Percentiles rank a stretch among this genome's conserved stretches.
Evolutionary conservation across 1,284 basidiomycete genomes (phyloP).

Genomic region (Cystobasidium sp.): DNA sequence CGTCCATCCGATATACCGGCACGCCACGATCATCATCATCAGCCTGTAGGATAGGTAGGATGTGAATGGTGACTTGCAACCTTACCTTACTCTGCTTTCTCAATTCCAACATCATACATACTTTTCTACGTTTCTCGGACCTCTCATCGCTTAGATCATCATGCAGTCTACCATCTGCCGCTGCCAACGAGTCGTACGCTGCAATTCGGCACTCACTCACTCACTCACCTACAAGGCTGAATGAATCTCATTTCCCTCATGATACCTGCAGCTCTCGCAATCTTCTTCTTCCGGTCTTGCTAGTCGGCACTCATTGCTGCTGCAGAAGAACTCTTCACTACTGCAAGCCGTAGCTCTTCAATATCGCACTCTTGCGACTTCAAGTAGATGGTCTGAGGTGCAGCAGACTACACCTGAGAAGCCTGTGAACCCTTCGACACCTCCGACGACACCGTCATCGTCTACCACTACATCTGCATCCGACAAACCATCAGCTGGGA

Average conservation of each 20-base stretch:
- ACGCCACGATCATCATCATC: constrained; percentile 10
- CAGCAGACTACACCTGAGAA: neutral
- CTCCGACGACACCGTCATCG: constrained; percentile 8
- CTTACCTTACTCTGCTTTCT: neutral
- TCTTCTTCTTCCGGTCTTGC: neutral
- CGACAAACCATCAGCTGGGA: constrained; percentile 6
- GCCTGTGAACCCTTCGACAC: neutral
- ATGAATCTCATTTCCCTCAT: too few species aligned
- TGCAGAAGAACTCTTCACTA: too few species aligned
- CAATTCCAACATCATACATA: neutral
- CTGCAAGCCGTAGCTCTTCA: constrained; percentile 4
- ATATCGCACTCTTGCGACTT: neutral
- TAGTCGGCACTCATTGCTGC: neutral
- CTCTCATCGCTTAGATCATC: neutral
- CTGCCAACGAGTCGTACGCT: constrained; percentile 9
- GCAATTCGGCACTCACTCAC: too few species aligned
- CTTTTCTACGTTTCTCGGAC: neutral
- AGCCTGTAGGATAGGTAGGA: too few species aligned
- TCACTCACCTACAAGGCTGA: too few species aligned
- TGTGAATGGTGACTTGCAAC: neutral
- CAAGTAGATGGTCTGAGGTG: constrained; percentile 3
- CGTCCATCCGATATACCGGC: neutral
- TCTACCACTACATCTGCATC: too few species aligned
- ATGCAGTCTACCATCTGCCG: constrained; percentile 20
- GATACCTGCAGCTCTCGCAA: neutral